phyloP scores from a whole-genome alignment of 2,329 filamentous ascomycete species.

The Aaosphaeria pasadenensis region DNA sequence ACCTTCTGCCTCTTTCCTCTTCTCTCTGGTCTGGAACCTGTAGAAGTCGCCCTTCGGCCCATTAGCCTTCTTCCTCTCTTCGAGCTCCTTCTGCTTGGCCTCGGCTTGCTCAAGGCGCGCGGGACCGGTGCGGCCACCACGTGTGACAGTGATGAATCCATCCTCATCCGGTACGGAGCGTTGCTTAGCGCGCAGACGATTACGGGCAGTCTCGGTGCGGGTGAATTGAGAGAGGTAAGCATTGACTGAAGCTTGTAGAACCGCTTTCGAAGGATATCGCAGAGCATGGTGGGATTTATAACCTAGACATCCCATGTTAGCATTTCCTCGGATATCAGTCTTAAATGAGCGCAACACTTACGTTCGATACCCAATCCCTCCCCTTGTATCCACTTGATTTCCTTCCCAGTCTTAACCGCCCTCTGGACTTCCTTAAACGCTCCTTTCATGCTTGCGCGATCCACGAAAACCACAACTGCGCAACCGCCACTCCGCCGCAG shows the following conservation, averaged over 20 bases:
- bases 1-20: conserved; percentile 70
- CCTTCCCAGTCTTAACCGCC: conserved; percentile 55
- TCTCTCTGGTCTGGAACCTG: conserved; percentile 77
- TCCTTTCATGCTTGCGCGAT: conserved; percentile 72
- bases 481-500: conserved; percentile 72
- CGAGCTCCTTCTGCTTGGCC: conserved; percentile 55
- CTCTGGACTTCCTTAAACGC: conserved; percentile 73
- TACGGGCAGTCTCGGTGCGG: conserved; percentile 63
- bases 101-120: conserved; percentile 67
- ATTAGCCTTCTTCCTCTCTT: conserved; percentile 56
- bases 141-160: conserved; percentile 88
- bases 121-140: conserved; percentile 70
- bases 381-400: conserved; percentile 65
- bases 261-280: conserved; percentile 64
- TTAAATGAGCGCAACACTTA: conserved; percentile 30
- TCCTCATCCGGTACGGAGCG: conserved; percentile 87
- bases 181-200: conserved; percentile 59
- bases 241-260: conserved; percentile 73
- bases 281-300: conserved; percentile 66
- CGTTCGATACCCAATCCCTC: conserved; percentile 49
- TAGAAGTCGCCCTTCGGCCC: conserved; percentile 68
- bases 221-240: conserved; percentile 80
- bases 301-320: conserved; percentile 34
- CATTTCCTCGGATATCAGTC: neutral
- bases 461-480: conserved; percentile 79